Base-by-base conservation (phyloP, 2,329 filamentous ascomycete genomes). In the Thermomyces lanuginosus region DNA sequence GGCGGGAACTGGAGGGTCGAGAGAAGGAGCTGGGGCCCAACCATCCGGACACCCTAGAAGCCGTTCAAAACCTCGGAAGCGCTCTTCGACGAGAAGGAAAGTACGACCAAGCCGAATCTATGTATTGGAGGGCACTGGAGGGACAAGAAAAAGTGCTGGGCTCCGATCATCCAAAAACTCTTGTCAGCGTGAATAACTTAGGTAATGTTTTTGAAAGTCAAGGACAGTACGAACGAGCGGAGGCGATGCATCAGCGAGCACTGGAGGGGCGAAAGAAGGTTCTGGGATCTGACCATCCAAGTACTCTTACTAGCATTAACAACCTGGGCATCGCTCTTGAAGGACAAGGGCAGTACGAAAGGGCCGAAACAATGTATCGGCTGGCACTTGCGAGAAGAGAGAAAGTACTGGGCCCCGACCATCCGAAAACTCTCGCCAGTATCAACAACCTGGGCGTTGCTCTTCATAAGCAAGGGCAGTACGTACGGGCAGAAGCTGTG, bases 341-440 rank as follows among this genome's bases (percentile, higher is more conserved):
- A 4, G 6, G 9, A 5, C 22, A 24, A 24, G 18, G 18, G 8
- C 8, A 20, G 18, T 20, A 20, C 10, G 18, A 20, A 20, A 10
- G 10, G 18, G 18, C 22, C 12, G 16, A 18, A 17, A 20, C 15
- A 17, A n/a, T 18, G 16, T 20, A 19, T 22, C 6, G 6, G 10
- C 22, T 8, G 22, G 11, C 17, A 18, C 4, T 35, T 11, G 24
- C 24, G 21, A 20, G 10, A n/a, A 24, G 11, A 7, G 14, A 31
- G 29, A 30, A 30, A 14, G 18, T 21, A 20, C n/a, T 24, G 8
- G 29, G 26, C 10, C 13, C 13, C 10, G 24, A 30, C 10, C 39
- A 42, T 27, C 33, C 31, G 9, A 21, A 34, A 16, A 42, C 36
- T 8, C 31, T 42, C 7, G 21, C 3, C 7, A 38, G 31, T 19